Evolutionary conservation across 768 basidiomycete genomes (phyloP).

Genomic region (Tremella mesenterica): DNA sequence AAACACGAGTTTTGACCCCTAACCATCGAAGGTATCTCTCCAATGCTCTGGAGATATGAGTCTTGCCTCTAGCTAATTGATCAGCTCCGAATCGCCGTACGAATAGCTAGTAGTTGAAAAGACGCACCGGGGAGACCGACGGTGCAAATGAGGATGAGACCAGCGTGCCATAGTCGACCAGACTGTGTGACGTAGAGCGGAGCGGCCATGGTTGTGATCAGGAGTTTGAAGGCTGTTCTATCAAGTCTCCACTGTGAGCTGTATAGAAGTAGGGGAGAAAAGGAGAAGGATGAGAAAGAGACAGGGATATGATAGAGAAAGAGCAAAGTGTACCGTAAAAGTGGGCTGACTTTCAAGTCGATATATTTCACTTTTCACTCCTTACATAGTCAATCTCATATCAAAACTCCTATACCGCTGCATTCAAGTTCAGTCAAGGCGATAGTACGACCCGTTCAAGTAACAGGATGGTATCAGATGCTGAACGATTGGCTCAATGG

Average conservation of each 20-base stretch:
- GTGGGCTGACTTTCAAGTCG: too few relatives aligned
- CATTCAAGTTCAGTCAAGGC: too few relatives aligned
- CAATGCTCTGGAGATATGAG: conserved; percentile 87
- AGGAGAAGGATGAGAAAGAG: background rate
- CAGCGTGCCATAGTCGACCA: conserved; percentile 54
- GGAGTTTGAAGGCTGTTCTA: too few relatives aligned
- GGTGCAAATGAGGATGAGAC: conserved; percentile 86
- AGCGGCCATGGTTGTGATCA: conserved; percentile 79
- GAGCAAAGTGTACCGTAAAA: background rate
- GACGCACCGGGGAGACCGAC: conserved; percentile 66
- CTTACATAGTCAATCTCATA: too few relatives aligned
- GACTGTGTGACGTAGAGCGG: conserved; percentile 82
- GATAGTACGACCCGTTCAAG: too few relatives aligned
- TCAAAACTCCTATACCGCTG: too few relatives aligned
- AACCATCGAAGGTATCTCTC: conserved; percentile 98
- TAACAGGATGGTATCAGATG: too few relatives aligned
- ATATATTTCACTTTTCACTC: too few relatives aligned
- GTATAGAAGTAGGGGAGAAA: too few relatives aligned
- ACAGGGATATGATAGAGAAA: background rate
- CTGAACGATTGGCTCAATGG: conserved; percentile 33
- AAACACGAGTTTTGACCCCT: conserved; percentile 90
- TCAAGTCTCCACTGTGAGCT: too few relatives aligned
- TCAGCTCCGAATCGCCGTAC: background rate
- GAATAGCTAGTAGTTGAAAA: background rate
- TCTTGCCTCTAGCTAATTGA: conserved; percentile 73